Base-by-base conservation (phyloP, 2,329 filamentous ascomycete species). In the Aspergillus piperis region DNA sequence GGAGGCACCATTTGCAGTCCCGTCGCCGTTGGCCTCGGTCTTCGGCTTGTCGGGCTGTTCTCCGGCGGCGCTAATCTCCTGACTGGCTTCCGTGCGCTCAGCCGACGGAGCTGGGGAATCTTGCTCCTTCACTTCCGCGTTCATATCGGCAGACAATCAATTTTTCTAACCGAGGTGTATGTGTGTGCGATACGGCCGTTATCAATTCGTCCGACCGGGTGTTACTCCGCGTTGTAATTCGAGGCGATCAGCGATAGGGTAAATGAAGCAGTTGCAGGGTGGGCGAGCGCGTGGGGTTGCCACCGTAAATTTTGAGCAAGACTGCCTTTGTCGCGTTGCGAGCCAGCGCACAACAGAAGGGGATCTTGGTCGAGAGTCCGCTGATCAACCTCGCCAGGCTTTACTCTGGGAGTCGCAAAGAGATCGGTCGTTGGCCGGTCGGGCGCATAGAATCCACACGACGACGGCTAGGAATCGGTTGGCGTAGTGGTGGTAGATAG, bases 1-100 rank as follows among this genome's bases (percentile, higher is more conserved):
- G 60, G 80, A 75, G 64, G 82, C 78, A 64, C 82, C 78, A 68
- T 78, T 77, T 64, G 82, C 78, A 68, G 78, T 76, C 48, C 73
- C 70, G 62, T 81, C 80, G 64, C 82, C 78, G 65, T 78, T 77
- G 59, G 73, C 70, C 66, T 80, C 77, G 58, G 77, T 74, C 71
- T 75, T 77, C 74, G 68, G 64, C 44, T 70, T 79, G 72, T 70
- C 71, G 36, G 68, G 62, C 53, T 70, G 70, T 59, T 77, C 73
- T 44, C 73, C 72, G 64, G 72, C 71, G 54, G 75, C 74, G 54
- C 70, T 72, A 58, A 70, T 68, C 56, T 77, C 75, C 56, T 73
- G 71, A 63, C 78, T 77, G 58, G 65, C 69, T 61, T 69, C 74
- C 66, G 72, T 77, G 51, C 70, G 73, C 61, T 77, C 76, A 55